These are phyloP conservation scores for Hordeum vulgare DNA, from an alignment of 176 grass and related monocot species.

Conservation along the genomic window MorexV3_pseudomolecules_assembly NC_058518.1:458942657-458943156, in stretches of 20 bases:
- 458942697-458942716: not conserved
- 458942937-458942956: constrained; percentile 6
- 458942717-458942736: not conserved
- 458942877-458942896: not conserved
- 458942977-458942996: constrained; percentile 25
- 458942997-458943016: constrained; percentile 50
- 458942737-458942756: not conserved
- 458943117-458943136: constrained; percentile 10
- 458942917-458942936: constrained; percentile 27
- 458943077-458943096: not conserved
- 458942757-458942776: not conserved
- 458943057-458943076: constrained; percentile 28
- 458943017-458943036: constrained; percentile 30
- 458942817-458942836: constrained; percentile 6
- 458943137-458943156: no score
- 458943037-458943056: constrained; percentile 44
- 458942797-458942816: not conserved
- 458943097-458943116: not conserved
- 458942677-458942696: not conserved
- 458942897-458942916: constrained; percentile 33
- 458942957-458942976: constrained; percentile 28
- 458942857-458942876: constrained; percentile 6
- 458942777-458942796: not conserved
- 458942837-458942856: not conserved
- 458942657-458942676: not conserved